Conservation (phyloP, 495 filamentous ascomycete genomes). For the Hyaloscypha hepaticicola region DNA sequence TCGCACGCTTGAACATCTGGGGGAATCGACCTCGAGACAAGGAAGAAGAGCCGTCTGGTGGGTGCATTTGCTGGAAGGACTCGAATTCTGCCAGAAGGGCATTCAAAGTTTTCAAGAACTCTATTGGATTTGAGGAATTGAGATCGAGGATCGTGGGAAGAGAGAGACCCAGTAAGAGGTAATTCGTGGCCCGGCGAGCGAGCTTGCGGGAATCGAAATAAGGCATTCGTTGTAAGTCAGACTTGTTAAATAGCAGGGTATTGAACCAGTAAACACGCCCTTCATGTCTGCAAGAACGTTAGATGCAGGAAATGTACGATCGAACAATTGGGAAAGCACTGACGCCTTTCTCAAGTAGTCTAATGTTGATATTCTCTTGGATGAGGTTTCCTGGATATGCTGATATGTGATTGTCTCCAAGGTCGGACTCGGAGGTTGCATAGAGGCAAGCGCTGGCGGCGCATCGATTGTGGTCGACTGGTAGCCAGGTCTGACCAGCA, state of each 20-base stretch:
- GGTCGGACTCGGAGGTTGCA: constrained; percentile 60
- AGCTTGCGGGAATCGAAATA: constrained; percentile 83
- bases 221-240: constrained; percentile 75
- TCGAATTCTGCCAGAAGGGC: constrained; percentile 90
- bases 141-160: constrained; percentile 87
- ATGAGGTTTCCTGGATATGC: constrained; percentile 84
- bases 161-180: constrained; percentile 87
- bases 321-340: constrained; percentile 35
- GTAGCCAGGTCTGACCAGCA: constrained; percentile 29
- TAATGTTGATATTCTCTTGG: constrained; percentile 93
- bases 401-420: constrained; percentile 56
- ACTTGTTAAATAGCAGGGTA: constrained; percentile 84
- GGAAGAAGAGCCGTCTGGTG: constrained; percentile 69
- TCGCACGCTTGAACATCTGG: constrained; percentile 84
- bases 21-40: constrained; percentile 76
- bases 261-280: constrained; percentile 98
- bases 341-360: constrained; percentile 92
- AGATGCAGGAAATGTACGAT: constrained; percentile 27
- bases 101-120: constrained; percentile 86
- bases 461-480: constrained; percentile 20
- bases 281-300: constrained; percentile 64
- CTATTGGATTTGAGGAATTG: constrained; percentile 68
- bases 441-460: constrained; percentile 12
- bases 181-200: constrained; percentile 83
- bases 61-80: constrained; percentile 81